phyloP scores from a whole-genome alignment of 2,329 filamentous ascomycete species.

The Cladophialophora psammophila region DNA sequence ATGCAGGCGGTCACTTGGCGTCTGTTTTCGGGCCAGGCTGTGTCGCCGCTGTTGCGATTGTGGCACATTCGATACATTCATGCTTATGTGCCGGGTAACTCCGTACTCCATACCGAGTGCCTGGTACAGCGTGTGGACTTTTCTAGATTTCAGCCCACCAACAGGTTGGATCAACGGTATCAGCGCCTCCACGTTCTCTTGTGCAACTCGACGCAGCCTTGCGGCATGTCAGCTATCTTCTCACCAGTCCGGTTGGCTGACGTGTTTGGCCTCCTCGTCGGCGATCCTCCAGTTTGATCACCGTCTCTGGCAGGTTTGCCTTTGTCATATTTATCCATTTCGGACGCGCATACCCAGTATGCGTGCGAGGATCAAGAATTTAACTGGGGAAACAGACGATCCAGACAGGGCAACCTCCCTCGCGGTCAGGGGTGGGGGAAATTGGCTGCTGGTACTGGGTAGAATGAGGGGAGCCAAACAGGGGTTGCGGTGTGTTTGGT shows the following conservation, averaged over 20 bases:
- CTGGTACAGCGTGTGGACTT: neutral
- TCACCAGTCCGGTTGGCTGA: neutral
- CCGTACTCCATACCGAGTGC: too few relatives aligned
- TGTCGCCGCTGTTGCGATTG: neutral
- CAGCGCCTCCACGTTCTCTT: neutral
- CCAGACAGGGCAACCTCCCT: neutral
- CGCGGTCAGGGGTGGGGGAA: conserved; percentile 24
- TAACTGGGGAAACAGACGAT: neutral
- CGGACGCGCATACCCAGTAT: neutral
- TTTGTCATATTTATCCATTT: conserved; percentile 12
- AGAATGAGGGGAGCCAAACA: conserved; percentile 8
- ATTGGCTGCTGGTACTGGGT: conserved; percentile 10
- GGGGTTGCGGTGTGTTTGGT: conserved; percentile 10
- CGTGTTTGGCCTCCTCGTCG: neutral
- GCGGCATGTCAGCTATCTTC: neutral
- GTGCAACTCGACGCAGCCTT: neutral
- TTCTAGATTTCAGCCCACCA: neutral
- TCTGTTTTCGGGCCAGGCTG: neutral
- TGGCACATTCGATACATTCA: neutral
- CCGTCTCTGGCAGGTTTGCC: neutral
- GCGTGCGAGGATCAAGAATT: neutral
- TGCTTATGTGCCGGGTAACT: neutral
- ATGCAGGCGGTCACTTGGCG: neutral
- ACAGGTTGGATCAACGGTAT: neutral
- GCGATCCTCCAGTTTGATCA: neutral